Percentiles rank a stretch among this genome's conserved stretches.
Conservation (phyloP, 192 early-diverging fungal genomes). For the Backusella macrospora region DNA sequence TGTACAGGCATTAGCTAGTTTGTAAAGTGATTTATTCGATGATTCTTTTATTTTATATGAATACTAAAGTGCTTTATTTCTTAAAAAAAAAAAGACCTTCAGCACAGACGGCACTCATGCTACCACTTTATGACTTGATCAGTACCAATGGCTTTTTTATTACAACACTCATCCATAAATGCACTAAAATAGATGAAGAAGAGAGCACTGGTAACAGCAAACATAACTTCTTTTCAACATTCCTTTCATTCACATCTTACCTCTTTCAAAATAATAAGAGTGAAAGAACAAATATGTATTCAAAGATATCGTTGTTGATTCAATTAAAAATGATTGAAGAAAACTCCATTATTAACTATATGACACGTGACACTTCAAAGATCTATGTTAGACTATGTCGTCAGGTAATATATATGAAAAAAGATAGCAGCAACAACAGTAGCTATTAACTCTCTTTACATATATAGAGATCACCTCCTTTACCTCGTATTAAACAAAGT, state of each 20-base stretch:
- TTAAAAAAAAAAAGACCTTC: constrained; percentile 44
- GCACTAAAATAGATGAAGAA: constrained; percentile 11
- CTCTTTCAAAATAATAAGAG: constrained; percentile 53
- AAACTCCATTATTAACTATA: constrained; percentile 30
- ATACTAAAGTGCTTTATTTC: neutral
- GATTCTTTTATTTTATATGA: neutral
- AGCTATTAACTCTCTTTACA: neutral
- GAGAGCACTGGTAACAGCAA: neutral
- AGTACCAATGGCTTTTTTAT: constrained; percentile 49
- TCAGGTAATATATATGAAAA: no score
- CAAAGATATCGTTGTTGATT: constrained; percentile 48
- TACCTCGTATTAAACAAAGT: constrained; percentile 44
- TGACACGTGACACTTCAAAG: constrained; percentile 31
- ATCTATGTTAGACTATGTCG: constrained; percentile 39
- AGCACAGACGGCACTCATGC: constrained; percentile 42
- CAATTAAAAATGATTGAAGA: constrained; percentile 50
- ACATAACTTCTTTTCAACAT: constrained; percentile 36
- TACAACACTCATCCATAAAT: constrained; percentile 27
- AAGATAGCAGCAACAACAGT: no score
- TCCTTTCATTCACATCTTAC: constrained; percentile 55
- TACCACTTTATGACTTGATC: constrained; percentile 53
- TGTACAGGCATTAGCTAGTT: constrained; percentile 3
- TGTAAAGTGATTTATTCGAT: constrained; percentile 17
- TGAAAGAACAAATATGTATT: constrained; percentile 46
- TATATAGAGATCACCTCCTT: constrained; percentile 45